Base-by-base conservation (phyloP, 2,329 filamentous ascomycete species). In the Phyllosticta citrichinensis region DNA sequence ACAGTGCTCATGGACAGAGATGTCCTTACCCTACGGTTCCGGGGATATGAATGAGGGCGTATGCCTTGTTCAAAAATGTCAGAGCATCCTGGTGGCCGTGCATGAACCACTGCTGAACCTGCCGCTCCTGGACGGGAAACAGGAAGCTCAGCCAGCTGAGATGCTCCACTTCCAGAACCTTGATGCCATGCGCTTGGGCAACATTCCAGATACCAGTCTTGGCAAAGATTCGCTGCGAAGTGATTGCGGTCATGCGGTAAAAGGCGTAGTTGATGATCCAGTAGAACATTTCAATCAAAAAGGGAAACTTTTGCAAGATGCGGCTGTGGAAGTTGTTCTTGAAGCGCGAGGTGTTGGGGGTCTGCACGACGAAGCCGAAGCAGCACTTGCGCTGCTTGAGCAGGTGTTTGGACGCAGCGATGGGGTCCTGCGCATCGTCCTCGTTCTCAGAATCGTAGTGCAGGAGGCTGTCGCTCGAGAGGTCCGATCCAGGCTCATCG, bases 211-310 rank as follows among this genome's bases (percentile, higher is more conserved):
- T 79, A 12, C 75, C 76, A 17, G 77, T 76, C 53, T 79, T 77
- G 40, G 80, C 80, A 62, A 82, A 83, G 60, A 81, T 73, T 55
- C 71, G 70, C 62, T 80, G 76, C 2, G 81, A 79, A 6, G 80
- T 70, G 17, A 79, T 74, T 17, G 81, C 79, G 8, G 83, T 86
- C 70, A 84, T 75, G 47, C 80, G 77, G 73, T 88, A 88, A 68
- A 86, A 84, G 54, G 80, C 76, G 64, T 85, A 82, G 67, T 85
- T 87, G 66, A 88, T 77, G 52, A 81, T 78, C 86, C 86, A 88
- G 74, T 88, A 88, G 70, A 88, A 87, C 84, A 88, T 88, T 71
- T 88, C 86, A 56, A 88, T 79, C 60, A 88, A 71, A 68, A 88
- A 88, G 4, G 86, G 86, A 65, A 84, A 87, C 68, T 85, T 85